Evolutionary conservation across 1,284 basidiomycete species (phyloP), one percentile per base, ranked within the genome.

Genomic region (Pseudozyma tsukubaensis): DNA sequence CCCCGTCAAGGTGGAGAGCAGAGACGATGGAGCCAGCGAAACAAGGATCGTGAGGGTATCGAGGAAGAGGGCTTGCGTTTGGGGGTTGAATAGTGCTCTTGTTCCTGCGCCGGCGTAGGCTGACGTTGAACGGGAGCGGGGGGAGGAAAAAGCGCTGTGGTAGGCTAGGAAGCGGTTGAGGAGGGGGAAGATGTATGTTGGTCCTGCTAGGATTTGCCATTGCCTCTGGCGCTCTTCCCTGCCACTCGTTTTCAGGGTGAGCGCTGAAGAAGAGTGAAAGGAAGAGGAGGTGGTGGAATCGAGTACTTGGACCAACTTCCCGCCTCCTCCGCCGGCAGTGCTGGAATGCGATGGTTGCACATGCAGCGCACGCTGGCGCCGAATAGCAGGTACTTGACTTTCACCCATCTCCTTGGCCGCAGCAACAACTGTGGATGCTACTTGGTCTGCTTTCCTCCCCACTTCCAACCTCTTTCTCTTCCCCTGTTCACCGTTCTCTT

Each of bases 151-250:
- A 14, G 42, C 19, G 21, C 49, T 0, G 8, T 56, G 57, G 47
- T 78, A 69, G 10, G 62, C 59, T 92, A 94, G 96, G 85, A 97
- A 96, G 9, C 91, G 90, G 77, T 94, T 92, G 83, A 97, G 88
- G 35, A 97, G 86, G 0, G 96, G 96, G 58, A 91, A 89, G 55
- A 97, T 88, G 78, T 86, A 85, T 47, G 64, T 62, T 12, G 75
- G 51, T 49, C 80, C 61, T 60, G 79, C 49, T n/a, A 80, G 39
- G 0, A 51, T 75, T n/a, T 18, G 51, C 24, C 61, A 66, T 52
- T 29, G 11, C 14, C 10, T 24, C 19, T 12, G 42, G 16, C 13
- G 10, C 13, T 24, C 7, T 10, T n/a, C 12, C 16, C 8, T 21
- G 14, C 29, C 16, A 0, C 10, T 29, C 24, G 3, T 29, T 29